Base-by-base conservation (phyloP, 192 early-diverging fungal species). In the Globomyces pollinis-pini region DNA sequence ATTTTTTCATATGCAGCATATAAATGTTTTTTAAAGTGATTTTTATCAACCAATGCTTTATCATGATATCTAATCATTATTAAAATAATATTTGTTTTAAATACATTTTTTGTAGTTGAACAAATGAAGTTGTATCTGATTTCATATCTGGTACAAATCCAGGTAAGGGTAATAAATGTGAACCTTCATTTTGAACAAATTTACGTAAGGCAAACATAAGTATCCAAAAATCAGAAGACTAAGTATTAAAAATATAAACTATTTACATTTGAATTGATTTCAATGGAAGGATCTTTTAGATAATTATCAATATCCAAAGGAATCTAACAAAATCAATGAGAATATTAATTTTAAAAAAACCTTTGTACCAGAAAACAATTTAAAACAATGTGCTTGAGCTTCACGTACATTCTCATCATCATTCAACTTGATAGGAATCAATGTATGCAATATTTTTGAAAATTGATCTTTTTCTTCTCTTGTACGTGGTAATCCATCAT, bases 141-240 rank as follows among this genome's bases (percentile, higher is more conserved):
- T 98, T 96, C 96, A 98, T 98, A 69, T 98, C 96, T 0, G 96
- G 94, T 18, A 98, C 79, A 20, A 73, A 69, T 4, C 96, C 96
- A 1, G 88, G 78, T 12, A 93, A 66, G 0, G 96, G 96, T 28
- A 98, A 74, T 39, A 68, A 65, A 3, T 89, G 88, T 20, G 72
- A 55, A 1, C 84, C 75, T 57, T 90, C 83, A 38, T 84, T 78
- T 23, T 75, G 71, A 9, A 91, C 77, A 72, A 94, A 98, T 18
- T 90, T 80, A 43, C 80, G 71, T 16, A 91, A 67, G 0, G 93
- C 93, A 26, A 81, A 73, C 0, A 78, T 79, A 47, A 93, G 68
- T 23, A 95, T 78, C 95, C 95, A 98, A 62, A 98, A 98, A 54
- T 70, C 73, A 11, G 80, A 54, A 1, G 88, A 63, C 63, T 78